These are phyloP conservation scores for Aspergillus sclerotiicarbonarius DNA, from an alignment of 495 filamentous ascomycete genomes.

Conservation along the genomic window DNA sequence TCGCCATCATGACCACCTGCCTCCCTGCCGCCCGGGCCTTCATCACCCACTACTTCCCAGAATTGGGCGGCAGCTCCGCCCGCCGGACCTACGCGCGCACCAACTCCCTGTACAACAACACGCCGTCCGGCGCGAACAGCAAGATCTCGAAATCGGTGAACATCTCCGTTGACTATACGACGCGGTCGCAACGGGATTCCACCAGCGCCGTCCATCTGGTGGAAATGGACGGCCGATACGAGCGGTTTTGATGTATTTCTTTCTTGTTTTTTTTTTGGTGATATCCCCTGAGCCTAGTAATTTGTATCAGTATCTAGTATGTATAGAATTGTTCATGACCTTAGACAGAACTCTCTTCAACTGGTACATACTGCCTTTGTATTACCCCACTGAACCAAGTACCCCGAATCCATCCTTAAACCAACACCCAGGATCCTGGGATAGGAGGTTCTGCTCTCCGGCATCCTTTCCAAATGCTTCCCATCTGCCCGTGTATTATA, in stretches of 20 bases:
- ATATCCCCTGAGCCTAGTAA: too few relatives aligned
- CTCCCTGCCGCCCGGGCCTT: constrained; percentile 24
- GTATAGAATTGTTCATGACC: too few relatives aligned
- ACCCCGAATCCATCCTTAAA: too few relatives aligned
- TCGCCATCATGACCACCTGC: constrained; percentile 32
- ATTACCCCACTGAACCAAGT: too few relatives aligned
- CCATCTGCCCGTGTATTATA: too few relatives aligned
- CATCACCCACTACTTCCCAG: constrained; percentile 21
- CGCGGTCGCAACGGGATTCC: background rate
- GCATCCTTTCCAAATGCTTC: too few relatives aligned
- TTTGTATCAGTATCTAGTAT: too few relatives aligned
- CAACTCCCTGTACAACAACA: background rate
- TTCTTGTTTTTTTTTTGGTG: background rate
- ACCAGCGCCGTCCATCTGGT: constrained; percentile 15
- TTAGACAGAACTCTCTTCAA: too few relatives aligned
- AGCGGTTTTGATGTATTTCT: background rate
- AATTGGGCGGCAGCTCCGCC: constrained; percentile 2
- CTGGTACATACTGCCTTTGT: too few relatives aligned
- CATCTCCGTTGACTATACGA: constrained; percentile 16
- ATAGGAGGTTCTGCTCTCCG: too few relatives aligned
- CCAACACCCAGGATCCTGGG: too few relatives aligned
- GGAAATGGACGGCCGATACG: constrained; percentile 44
- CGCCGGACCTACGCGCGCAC: constrained; percentile 2
- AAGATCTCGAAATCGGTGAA: constrained; percentile 18
- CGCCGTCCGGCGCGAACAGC: constrained; percentile 1